Evolutionary conservation across 1,139 yeast genomes (phyloP).

Genomic region (Spathaspora jeffriesii): DNA sequence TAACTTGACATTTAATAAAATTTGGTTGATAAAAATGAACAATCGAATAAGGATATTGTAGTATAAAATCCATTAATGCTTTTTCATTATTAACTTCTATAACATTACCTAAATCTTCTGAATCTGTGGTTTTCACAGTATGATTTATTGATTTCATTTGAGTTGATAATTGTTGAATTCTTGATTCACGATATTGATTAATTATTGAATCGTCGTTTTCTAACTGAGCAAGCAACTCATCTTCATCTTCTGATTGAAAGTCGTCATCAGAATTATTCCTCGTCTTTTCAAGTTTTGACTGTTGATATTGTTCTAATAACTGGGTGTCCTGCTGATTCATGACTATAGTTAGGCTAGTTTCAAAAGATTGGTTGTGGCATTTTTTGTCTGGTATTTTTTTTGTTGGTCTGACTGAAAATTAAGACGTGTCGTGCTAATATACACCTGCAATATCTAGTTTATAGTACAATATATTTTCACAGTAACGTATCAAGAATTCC

Average conservation of each 20-base stretch:
- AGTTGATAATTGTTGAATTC: conserved; percentile 48
- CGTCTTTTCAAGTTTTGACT: conserved; percentile 38
- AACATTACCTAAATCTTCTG: conserved; percentile 16
- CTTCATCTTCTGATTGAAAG: conserved; percentile 17
- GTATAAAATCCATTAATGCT: conserved; percentile 52
- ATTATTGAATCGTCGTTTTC: conserved; percentile 27
- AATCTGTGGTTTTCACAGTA: conserved; percentile 20
- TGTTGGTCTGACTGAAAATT: neutral
- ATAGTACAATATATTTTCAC: neutral
- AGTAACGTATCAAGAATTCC: conserved; percentile 8
- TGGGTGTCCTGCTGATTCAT: conserved; percentile 10
- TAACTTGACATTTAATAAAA: conserved; percentile 58
- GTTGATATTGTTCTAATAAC: conserved; percentile 29
- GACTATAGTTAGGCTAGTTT: no score
- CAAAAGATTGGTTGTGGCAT: no score
- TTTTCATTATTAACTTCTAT: conserved; percentile 57
- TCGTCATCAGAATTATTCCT: conserved; percentile 25
- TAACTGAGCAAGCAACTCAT: conserved; percentile 36
- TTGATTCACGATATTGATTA: conserved; percentile 44
- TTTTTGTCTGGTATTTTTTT: neutral
- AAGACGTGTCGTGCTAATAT: no score
- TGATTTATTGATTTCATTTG: conserved; percentile 42
- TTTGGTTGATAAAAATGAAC: conserved; percentile 67
- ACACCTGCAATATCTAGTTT: neutral
- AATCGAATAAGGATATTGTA: conserved; percentile 43